Evolutionary conservation across 1,139 yeast species (phyloP).

Genomic region (Geotrichum klebahnii): DNA sequence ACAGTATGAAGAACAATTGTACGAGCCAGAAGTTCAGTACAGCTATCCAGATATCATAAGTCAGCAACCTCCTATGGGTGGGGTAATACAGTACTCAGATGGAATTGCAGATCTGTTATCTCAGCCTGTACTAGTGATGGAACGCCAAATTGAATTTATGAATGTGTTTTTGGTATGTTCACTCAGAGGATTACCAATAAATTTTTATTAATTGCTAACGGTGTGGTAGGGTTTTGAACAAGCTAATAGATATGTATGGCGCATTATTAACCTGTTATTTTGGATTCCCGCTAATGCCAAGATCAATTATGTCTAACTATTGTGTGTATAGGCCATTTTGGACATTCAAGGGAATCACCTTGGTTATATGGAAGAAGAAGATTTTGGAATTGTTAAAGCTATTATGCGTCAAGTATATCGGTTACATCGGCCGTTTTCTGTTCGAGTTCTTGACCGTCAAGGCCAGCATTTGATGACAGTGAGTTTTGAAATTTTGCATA

Average conservation of each 20-base stretch:
- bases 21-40: constrained; percentile 18
- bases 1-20: constrained; percentile 7
- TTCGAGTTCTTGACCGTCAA: constrained; percentile 68
- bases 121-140: constrained; percentile 82
- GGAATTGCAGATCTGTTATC: constrained; percentile 55
- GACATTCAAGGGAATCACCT: constrained; percentile 68
- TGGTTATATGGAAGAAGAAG: constrained; percentile 81
- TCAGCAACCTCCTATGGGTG: constrained; percentile 25
- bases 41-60: constrained; percentile 15
- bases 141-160: constrained; percentile 83
- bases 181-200: not conserved
- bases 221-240: constrained; percentile 68
- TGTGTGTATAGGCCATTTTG: constrained; percentile 47
- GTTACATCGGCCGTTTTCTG: constrained; percentile 80
- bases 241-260: constrained; percentile 64
- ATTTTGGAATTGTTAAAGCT: constrained; percentile 62
- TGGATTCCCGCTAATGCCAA: not conserved
- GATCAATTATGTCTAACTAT: too few species aligned
- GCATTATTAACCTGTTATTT: not conserved
- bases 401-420: constrained; percentile 76
- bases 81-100: constrained; percentile 48
- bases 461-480: constrained; percentile 64
- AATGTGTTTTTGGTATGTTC: constrained; percentile 54
- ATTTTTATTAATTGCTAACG: not conserved
- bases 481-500: constrained; percentile 39